phyloP scores from a whole-genome alignment of 306 rosid genomes.

The Inga oerstediana region DNA sequence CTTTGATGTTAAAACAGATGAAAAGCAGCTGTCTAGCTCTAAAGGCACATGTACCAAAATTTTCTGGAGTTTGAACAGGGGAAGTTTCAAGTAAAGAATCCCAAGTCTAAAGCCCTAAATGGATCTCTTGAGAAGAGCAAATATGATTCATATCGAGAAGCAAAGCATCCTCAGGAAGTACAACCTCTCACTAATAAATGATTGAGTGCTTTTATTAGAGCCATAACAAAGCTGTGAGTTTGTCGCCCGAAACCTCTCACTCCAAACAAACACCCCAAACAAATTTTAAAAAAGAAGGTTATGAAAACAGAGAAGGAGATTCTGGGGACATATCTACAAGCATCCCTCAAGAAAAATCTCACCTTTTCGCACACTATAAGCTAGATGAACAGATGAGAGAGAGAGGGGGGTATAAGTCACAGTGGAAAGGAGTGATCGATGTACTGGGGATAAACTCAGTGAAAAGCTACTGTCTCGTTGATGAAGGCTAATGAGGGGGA shows the following conservation, averaged over 20 bases:
- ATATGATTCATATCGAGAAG: conserved; percentile 58
- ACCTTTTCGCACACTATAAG: conserved; percentile 9
- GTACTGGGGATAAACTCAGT: conserved; percentile 54
- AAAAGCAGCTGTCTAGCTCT: conserved; percentile 16
- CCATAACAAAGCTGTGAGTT: conserved; percentile 58
- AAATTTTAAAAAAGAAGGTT: background rate
- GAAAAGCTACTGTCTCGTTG: conserved; percentile 43
- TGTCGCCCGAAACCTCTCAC: conserved; percentile 62
- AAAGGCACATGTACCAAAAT: conserved; percentile 29
- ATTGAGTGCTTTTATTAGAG: background rate
- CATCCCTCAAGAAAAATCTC: conserved; percentile 83
- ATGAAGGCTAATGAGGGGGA: too few relatives aligned
- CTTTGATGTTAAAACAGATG: conserved; percentile 43
- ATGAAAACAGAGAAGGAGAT: conserved; percentile 45
- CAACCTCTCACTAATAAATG: conserved; percentile 11
- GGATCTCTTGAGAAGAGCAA: conserved; percentile 63
- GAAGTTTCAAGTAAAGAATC: conserved; percentile 61
- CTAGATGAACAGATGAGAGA: too few relatives aligned
- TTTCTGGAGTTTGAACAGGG: conserved; percentile 44
- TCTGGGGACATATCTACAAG: conserved; percentile 72
- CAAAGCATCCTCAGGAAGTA: conserved; percentile 60
- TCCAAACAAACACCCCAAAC: conserved; percentile 14
- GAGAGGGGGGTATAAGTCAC: conserved; percentile 17
- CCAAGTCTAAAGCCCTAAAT: conserved; percentile 59
- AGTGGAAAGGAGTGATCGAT: conserved; percentile 59